Evolutionary conservation across 2,329 filamentous ascomycete species (phyloP).

Genomic region (Microsporum audouinii): DNA sequence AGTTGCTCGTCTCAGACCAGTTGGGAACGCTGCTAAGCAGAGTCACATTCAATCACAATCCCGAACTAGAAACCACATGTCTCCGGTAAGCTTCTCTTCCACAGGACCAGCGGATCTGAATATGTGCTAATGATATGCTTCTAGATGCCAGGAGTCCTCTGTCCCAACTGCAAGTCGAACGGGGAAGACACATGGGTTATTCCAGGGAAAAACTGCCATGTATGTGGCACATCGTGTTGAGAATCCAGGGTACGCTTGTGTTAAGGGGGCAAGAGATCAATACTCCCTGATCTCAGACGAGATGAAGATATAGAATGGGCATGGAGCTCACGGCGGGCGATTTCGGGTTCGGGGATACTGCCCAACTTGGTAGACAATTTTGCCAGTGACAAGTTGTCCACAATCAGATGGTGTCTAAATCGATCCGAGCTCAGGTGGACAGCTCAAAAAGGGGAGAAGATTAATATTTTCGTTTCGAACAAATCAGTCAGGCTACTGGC

Average conservation of each 20-base stretch:
- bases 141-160: constrained; percentile 37
- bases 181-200: constrained; percentile 36
- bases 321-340: neutral
- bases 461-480: neutral
- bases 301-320: neutral
- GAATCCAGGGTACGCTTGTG: constrained; percentile 1
- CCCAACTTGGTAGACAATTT: neutral
- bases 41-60: neutral
- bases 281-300: neutral
- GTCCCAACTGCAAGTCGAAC: constrained; percentile 27
- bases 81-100: constrained; percentile 10
- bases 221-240: constrained; percentile 24
- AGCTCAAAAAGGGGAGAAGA: neutral
- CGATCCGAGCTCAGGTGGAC: neutral
- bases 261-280: neutral
- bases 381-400: neutral
- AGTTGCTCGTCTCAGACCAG: neutral
- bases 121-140: neutral
- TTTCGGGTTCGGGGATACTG: neutral
- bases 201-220: constrained; percentile 36
- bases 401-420: neutral
- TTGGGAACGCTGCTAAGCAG: neutral
- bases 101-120: neutral
- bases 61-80: constrained; percentile 8
- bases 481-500: neutral